Conservation (phyloP, 108 stramenopile species). For the Mediolabrus comicus region DNA sequence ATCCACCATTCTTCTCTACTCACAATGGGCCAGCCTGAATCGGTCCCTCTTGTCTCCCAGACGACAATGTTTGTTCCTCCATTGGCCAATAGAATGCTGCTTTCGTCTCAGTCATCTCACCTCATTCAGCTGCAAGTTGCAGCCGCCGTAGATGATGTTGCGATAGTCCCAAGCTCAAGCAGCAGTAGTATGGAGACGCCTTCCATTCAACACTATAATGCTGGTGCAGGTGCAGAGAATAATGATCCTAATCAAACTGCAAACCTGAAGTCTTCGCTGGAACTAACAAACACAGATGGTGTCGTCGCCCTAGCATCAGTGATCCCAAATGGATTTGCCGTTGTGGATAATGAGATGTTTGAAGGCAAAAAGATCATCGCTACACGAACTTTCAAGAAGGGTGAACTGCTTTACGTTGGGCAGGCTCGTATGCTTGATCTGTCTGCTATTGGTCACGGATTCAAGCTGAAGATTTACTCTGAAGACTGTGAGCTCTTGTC, state of each 20-base stretch:
- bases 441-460: constrained; percentile 2
- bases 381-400: constrained; percentile 16
- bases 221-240: neutral
- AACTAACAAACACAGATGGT: neutral
- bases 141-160: no score
- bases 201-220: neutral
- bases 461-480: constrained; percentile 26
- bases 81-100: neutral
- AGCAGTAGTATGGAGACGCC: neutral
- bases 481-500: constrained; percentile 12
- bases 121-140: neutral
- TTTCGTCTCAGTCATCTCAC: neutral
- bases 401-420: constrained; percentile 21
- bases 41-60: neutral
- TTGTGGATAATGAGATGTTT: constrained; percentile 19
- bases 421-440: constrained; percentile 28
- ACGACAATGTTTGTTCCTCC: neutral
- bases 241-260: neutral
- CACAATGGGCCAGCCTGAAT: neutral
- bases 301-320: neutral
- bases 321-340: constrained; percentile 26
- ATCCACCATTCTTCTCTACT: neutral
- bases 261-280: neutral
- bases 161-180: neutral
- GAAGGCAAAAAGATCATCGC: constrained; percentile 33